Conservation (phyloP, 768 basidiomycete genomes). For the Mrakia blollopis region DNA sequence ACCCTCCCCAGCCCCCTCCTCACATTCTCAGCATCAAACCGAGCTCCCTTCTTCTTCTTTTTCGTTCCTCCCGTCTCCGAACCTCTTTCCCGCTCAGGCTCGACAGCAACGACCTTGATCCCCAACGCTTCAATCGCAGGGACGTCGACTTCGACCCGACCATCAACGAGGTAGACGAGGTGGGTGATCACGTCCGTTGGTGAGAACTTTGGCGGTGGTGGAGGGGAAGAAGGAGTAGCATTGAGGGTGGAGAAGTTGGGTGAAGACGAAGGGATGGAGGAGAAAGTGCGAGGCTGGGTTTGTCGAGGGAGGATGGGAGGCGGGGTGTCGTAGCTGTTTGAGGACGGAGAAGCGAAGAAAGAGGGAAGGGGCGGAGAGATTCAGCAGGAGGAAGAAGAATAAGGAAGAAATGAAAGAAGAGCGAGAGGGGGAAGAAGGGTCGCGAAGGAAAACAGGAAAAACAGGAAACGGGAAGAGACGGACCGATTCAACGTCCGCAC, state of each 20-base stretch:
- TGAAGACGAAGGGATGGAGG: not conserved
- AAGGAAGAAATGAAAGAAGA: not conserved
- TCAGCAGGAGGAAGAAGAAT: too few relatives aligned
- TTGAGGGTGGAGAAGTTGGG: too few relatives aligned
- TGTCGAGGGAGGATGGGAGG: not conserved
- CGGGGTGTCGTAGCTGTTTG: slow-evolving; percentile 10
- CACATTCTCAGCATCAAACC: slow-evolving; percentile 1
- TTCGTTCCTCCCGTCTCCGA: not conserved
- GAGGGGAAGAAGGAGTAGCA: not conserved
- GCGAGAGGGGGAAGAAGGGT: too few relatives aligned
- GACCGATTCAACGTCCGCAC: slow-evolving; percentile 59
- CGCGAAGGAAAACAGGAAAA: not conserved
- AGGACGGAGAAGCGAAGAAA: not conserved
- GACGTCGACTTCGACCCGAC: not conserved
- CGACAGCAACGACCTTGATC: slow-evolving; percentile 12
- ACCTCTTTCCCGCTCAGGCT: not conserved
- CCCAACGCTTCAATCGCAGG: slow-evolving; percentile 12
- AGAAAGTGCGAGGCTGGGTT: not conserved
- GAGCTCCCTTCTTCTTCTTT: not conserved
- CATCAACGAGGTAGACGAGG: slow-evolving; percentile 12
- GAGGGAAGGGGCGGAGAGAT: not conserved
- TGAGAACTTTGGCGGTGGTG: not conserved
- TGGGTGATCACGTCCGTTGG: slow-evolving; percentile 1
- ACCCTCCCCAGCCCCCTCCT: slow-evolving; percentile 1
- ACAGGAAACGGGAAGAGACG: slow-evolving; percentile 14